Evolutionary conservation across 2,329 filamentous ascomycete genomes (phyloP), one percentile per base, ranked within the genome.

Genomic region (Cercospora nicotianae): DNA sequence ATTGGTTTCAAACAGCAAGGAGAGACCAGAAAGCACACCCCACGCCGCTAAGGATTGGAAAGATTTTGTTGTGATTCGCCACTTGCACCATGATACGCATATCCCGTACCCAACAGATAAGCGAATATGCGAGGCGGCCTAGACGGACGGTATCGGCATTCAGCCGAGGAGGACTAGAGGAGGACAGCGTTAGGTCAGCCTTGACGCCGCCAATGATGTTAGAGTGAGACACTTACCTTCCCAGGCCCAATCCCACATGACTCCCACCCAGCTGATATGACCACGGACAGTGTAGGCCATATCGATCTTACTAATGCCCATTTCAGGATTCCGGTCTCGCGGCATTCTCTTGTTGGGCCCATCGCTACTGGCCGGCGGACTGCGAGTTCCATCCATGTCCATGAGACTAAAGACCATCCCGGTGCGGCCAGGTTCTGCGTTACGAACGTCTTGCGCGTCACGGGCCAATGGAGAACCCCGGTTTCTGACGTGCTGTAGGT

Each of bases 211-310:
- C 53, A 53, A 58, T 23, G 31, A 26, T 51, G 28, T 20, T 60
- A 8, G 36, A 33, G 53, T 33, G 33, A 18, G 60, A 58, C 73
- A 81, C 84, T 80, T 80, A 90, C 89, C 85, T 83, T 91, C 89
- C 89, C 89, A 91, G n/a, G 83, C 81, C 87, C 87, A 90, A 72
- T 91, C 89, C 69, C 85, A 86, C 89, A 91, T 91, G 51, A 91
- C 88, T 42, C 88, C 87, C 8, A 90, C 81, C 89, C 89, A 91
- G 78, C 91, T 89, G 74, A 90, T 78, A 57, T 82, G 82, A 3
- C 89, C 89, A 70, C 87, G 84, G n/a, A 91, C 87, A 3, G 88
- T 90, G 74, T 87, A 85, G 61, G 89, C 86, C 64, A 81, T 67
- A 62, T 72, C 68, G 45, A 70, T 67, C n/a, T 68, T 70, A 36